phyloP scores from a whole-genome alignment of 352 stramenopile species.

The Phytophthora sojae region DNA sequence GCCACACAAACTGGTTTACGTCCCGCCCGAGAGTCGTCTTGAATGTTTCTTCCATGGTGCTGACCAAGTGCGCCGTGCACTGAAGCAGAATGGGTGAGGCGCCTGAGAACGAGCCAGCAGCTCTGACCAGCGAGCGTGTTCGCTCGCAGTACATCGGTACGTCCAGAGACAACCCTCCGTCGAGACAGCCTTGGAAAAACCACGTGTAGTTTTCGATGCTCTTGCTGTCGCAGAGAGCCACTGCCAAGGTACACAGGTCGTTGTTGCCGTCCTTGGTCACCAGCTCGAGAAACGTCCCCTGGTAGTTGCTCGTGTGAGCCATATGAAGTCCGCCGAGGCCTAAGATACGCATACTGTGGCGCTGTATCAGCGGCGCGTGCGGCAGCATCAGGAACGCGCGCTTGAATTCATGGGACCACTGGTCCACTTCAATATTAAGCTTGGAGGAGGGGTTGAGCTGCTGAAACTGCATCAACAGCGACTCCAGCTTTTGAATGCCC shows the following conservation, averaged over 20 bases:
- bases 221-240: conserved; percentile 47
- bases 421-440: conserved; percentile 42
- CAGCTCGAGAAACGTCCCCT: conserved; percentile 45
- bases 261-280: conserved; percentile 56
- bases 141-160: conserved; percentile 51
- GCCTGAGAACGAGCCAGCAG: conserved; percentile 38
- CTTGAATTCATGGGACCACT: conserved; percentile 44
- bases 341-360: conserved; percentile 37
- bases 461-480: conserved; percentile 52
- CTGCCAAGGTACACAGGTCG: conserved; percentile 37
- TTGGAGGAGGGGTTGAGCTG: conserved; percentile 43
- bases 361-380: conserved; percentile 41
- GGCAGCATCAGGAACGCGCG: conserved; percentile 58
- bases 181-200: conserved; percentile 50
- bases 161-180: conserved; percentile 37
- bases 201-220: conserved; percentile 47
- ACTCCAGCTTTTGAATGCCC: conserved; percentile 60
- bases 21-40: conserved; percentile 36
- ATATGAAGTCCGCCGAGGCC: conserved; percentile 45
- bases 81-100: conserved; percentile 49
- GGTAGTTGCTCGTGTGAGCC: conserved; percentile 47
- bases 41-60: conserved; percentile 39
- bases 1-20: conserved; percentile 31
- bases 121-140: conserved; percentile 31
- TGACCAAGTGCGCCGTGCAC: conserved; percentile 44